Evolutionary conservation across 2,329 filamentous ascomycete species (phyloP).

Genomic region (Penicillium freii): DNA sequence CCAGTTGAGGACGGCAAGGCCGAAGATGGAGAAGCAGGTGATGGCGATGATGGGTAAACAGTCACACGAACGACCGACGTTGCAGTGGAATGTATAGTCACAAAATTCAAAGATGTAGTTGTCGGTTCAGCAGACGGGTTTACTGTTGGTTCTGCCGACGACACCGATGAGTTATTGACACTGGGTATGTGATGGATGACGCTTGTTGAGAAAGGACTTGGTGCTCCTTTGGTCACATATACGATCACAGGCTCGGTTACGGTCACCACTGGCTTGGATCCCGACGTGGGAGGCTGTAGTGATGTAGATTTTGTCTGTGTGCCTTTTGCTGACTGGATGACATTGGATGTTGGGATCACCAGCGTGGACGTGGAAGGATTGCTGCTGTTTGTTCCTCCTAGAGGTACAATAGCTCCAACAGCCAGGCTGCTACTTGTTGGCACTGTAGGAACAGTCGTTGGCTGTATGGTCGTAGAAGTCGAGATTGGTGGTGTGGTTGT

Average conservation of each 20-base stretch:
- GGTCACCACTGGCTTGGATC: background rate
- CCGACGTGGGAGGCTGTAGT: background rate
- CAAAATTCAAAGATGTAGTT: background rate
- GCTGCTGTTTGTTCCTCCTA: background rate
- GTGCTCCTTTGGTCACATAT: slow-evolving; percentile 1
- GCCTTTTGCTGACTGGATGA: background rate
- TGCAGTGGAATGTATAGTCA: background rate
- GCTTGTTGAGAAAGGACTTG: background rate
- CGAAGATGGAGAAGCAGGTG: background rate
- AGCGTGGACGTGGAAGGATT: background rate
- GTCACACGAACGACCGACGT: background rate
- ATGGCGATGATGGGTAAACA: background rate
- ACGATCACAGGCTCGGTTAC: slow-evolving; percentile 6
- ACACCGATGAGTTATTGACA: background rate
- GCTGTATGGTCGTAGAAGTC: background rate
- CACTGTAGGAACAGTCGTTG: background rate
- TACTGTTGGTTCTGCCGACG: background rate
- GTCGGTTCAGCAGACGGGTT: background rate
- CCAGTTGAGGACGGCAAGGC: background rate
- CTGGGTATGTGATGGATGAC: background rate
- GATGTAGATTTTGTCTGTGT: background rate
- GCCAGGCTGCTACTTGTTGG: background rate
- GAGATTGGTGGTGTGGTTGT: background rate
- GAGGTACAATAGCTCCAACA: background rate
- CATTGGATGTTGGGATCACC: background rate